Conservation (phyloP, 1,139 yeast species). For the Kodamaea derodonti region DNA sequence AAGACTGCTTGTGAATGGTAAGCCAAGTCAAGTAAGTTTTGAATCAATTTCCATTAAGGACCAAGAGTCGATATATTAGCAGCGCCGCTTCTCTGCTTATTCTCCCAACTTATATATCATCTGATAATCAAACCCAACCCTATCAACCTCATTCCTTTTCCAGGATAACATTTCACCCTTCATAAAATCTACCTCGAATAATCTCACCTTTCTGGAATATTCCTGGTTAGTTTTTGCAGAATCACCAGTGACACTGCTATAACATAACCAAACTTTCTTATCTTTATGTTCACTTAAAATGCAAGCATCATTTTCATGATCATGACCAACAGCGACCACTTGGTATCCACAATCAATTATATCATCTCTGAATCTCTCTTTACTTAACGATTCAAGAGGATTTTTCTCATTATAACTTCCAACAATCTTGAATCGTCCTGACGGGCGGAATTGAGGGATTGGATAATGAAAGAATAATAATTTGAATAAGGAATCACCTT, state of each 20-base stretch:
- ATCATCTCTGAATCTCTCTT: conserved; percentile 33
- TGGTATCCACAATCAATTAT: conserved; percentile 35
- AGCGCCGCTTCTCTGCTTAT: no score
- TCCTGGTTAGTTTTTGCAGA: conserved; percentile 29
- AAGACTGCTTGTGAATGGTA: no score
- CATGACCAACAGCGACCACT: conserved; percentile 52
- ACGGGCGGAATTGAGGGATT: conserved; percentile 49
- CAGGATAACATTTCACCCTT: conserved; percentile 31
- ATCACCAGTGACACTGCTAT: conserved; percentile 37
- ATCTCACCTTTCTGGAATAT: conserved; percentile 32
- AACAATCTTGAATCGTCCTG: conserved; percentile 43
- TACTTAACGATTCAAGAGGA: conserved; percentile 31
- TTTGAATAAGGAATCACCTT: conserved; percentile 19
- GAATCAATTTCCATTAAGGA: no score
- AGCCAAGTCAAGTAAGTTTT: no score
- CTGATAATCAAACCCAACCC: conserved; percentile 33
- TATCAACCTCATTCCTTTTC: conserved; percentile 32
- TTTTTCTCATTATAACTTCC: conserved; percentile 49
- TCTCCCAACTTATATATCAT: conserved; percentile 25
- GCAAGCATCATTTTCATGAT: conserved; percentile 56
- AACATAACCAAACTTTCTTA: conserved; percentile 38
- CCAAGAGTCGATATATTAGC: no score
- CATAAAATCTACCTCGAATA: conserved; percentile 33
- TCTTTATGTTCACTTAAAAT: conserved; percentile 16
- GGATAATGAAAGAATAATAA: conserved; percentile 50